A percentile compares a stretch with the other conserved stretches of the same genome.
These are phyloP conservation scores for Hypholoma fasciculare DNA, from an alignment of 768 basidiomycete genomes.

Conservation along the genomic window DNA sequence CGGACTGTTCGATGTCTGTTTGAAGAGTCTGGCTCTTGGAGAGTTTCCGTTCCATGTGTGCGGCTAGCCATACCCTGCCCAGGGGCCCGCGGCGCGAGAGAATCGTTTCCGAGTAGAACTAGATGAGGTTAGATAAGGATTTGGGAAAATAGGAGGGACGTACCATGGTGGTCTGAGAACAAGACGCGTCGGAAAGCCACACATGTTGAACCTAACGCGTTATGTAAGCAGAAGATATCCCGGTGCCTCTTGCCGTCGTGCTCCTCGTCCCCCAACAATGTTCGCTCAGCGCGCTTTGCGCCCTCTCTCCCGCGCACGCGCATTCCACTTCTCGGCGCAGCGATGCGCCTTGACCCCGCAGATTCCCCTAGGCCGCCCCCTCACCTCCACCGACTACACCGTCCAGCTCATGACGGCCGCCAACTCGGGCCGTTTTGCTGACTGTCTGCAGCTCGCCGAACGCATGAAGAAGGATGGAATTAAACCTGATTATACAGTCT, in stretches of 20 bases:
- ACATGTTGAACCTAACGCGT: conserved; percentile 20
- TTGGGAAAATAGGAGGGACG: not conserved
- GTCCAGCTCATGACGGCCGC: conserved; percentile 37
- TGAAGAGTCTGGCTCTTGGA: conserved; percentile 94
- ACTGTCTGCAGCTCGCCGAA: conserved; percentile 44
- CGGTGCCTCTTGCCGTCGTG: not conserved
- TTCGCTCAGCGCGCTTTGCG: conserved; percentile 6
- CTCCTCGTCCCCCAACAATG: conserved; percentile 2
- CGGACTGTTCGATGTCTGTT: conserved; percentile 93
- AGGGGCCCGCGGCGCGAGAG: conserved; percentile 91
- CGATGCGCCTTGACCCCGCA: not conserved
- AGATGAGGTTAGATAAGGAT: not conserved
- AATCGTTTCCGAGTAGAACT: conserved; percentile 95
- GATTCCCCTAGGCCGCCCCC: conserved; percentile 3
- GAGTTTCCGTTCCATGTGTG: conserved; percentile 97
- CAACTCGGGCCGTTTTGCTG: conserved; percentile 32
- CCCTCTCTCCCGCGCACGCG: not conserved
- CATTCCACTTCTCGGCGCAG: not conserved
- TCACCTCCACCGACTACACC: conserved; percentile 25
- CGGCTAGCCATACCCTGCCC: conserved; percentile 98
- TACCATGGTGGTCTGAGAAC: conserved; percentile 23
- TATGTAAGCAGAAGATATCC: conserved; percentile 18
- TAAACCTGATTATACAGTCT: conserved; percentile 53
- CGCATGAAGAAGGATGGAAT: conserved; percentile 61
- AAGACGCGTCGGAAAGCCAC: conserved; percentile 20